Evolutionary conservation across 768 basidiomycete genomes (phyloP).

Genomic region (Hysterangium stoloniferum): DNA sequence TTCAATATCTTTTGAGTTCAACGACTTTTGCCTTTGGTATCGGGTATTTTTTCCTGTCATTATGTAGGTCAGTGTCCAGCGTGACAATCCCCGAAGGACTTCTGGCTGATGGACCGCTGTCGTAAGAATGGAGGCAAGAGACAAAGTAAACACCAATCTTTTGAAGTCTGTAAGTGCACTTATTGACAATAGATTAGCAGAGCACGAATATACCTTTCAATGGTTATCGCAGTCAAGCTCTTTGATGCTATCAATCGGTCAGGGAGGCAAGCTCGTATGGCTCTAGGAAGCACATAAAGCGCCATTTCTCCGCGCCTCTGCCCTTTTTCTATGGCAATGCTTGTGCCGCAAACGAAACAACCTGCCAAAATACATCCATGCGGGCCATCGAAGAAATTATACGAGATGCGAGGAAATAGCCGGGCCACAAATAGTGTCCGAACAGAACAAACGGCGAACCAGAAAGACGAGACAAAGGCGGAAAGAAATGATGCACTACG

Average conservation of each 20-base stretch:
- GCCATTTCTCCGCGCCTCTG: slow-evolving; percentile 71
- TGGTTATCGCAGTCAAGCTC: slow-evolving; percentile 30
- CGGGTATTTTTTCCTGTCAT: slow-evolving; percentile 50
- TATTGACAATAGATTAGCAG: not conserved
- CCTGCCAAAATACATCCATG: slow-evolving; percentile 59
- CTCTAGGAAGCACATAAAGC: slow-evolving; percentile 68
- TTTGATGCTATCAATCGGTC: slow-evolving; percentile 42
- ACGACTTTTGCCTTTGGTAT: slow-evolving; percentile 19
- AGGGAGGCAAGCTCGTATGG: slow-evolving; percentile 56
- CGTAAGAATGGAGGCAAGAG: slow-evolving; percentile 59
- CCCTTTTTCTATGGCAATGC: slow-evolving; percentile 74
- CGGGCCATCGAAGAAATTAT: slow-evolving; percentile 77
- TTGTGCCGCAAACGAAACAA: slow-evolving; percentile 62
- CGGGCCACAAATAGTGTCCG: slow-evolving; percentile 60
- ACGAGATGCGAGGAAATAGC: slow-evolving; percentile 57
- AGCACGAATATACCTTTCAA: slow-evolving; percentile 41
- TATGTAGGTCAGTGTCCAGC: slow-evolving; percentile 63
- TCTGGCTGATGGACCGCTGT: slow-evolving; percentile 53
- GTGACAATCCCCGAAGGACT: slow-evolving; percentile 62
- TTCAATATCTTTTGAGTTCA: not conserved
- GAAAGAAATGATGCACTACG: slow-evolving; percentile 70
- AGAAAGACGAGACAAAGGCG: slow-evolving; percentile 62
- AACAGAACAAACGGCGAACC: slow-evolving; percentile 61
- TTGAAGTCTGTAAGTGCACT: slow-evolving; percentile 2
- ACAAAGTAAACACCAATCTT: slow-evolving; percentile 54